Percentiles rank a stretch among this genome's conserved stretches.
These are phyloP conservation scores for Zopfia rhizophila DNA, from an alignment of 2,329 filamentous ascomycete genomes.

Conservation along the genomic window DNA sequence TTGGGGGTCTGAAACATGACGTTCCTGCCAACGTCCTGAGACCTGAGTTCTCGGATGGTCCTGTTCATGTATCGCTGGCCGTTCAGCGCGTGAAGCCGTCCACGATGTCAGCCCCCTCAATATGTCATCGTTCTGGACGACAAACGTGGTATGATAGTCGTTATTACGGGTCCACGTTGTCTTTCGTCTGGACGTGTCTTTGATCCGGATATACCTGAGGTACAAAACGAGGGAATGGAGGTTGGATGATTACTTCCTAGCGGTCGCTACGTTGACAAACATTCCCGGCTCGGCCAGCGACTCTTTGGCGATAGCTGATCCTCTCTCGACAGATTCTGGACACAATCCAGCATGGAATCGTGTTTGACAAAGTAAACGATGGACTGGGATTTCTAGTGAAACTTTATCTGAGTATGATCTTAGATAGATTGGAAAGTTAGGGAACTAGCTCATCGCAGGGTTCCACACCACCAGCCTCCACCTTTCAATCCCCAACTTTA, in stretches of 20 bases:
- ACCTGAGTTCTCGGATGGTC: no score
- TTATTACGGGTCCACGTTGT: constrained; percentile 38
- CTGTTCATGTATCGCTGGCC: no score
- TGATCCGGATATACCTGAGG: constrained; percentile 45
- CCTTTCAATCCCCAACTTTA: neutral
- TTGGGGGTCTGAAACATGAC: no score
- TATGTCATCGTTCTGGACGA: constrained; percentile 42
- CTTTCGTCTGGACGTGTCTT: constrained; percentile 43
- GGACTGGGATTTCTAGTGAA: constrained; percentile 36
- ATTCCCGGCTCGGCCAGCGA: no score
- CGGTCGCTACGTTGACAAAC: constrained; percentile 32
- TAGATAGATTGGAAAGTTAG: constrained; percentile 37
- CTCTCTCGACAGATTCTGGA: constrained; percentile 32
- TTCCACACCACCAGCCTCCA: neutral
- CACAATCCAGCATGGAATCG: constrained; percentile 29
- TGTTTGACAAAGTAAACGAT: constrained; percentile 36
- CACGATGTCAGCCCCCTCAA: constrained; percentile 28
- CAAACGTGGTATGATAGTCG: constrained; percentile 46
- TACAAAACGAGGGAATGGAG: constrained; percentile 40
- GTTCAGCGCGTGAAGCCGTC: neutral
- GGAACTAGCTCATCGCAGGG: constrained; percentile 12
- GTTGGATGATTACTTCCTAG: constrained; percentile 41
- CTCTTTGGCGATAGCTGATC: neutral
- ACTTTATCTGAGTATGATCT: constrained; percentile 27
- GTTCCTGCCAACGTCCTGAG: no score